A percentile compares a stretch with the other conserved stretches of the same genome.
Conservation (phyloP, 306 rosid genomes). For the Cucurbita maxima region DNA sequence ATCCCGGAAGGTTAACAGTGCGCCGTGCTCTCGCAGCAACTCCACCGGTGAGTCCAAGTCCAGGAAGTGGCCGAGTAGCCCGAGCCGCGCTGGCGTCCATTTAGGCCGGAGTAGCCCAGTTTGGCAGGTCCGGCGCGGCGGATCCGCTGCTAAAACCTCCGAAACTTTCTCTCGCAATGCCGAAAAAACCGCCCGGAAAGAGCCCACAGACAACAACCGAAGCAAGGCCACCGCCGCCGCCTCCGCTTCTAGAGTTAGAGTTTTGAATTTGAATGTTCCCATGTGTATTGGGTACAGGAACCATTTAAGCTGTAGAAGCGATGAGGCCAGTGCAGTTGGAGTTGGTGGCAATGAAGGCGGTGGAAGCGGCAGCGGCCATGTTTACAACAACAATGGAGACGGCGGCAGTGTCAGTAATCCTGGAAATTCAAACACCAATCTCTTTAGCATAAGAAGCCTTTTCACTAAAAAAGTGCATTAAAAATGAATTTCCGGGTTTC, state of each 20-base stretch:
- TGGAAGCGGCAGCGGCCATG: neutral
- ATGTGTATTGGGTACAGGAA: constrained; percentile 60
- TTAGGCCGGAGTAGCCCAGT: constrained; percentile 89
- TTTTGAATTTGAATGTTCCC: constrained; percentile 72
- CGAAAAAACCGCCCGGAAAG: constrained; percentile 25
- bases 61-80: constrained; percentile 78
- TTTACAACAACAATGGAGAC: neutral
- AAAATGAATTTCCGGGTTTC: neutral
- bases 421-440: constrained; percentile 23
- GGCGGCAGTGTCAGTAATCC: constrained; percentile 8
- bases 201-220: constrained; percentile 25
- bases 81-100: constrained; percentile 65
- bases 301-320: constrained; percentile 55
- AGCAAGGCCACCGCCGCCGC: constrained; percentile 11
- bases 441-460: constrained; percentile 64
- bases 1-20: constrained; percentile 70
- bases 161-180: constrained; percentile 12
- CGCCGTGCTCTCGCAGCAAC: constrained; percentile 93
- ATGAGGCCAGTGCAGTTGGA: constrained; percentile 29
- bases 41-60: constrained; percentile 87
- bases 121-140: constrained; percentile 65
- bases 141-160: constrained; percentile 15
- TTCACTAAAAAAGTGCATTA: constrained; percentile 58
- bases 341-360: neutral
- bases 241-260: constrained; percentile 25